Evolutionary conservation across 495 filamentous ascomycete species (phyloP), one percentile per base, ranked within the genome.

Genomic region (Pyrenula aspistea): DNA sequence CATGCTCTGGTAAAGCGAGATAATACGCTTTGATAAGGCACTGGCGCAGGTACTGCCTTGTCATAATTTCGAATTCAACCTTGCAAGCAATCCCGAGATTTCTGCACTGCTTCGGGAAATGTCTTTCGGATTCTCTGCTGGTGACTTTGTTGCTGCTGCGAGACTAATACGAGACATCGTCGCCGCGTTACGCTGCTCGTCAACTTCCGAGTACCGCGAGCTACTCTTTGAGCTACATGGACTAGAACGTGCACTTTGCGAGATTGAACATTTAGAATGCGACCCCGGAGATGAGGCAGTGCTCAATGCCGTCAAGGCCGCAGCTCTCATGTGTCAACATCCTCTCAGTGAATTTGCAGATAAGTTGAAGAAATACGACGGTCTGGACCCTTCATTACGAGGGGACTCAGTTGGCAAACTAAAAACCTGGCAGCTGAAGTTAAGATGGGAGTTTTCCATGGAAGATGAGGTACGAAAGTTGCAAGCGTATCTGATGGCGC

Each of bases 281-380:
- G 19, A 20, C n/a, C 15, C 20, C 12, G 49, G 23, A 25, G n/a
- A 10, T 4, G 20, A 54, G 50, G 22, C 12, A 22, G 21, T 22
- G 19, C 19, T 53, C 22, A 48, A 23, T 52, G 24, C 20, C 12
- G 51, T 57, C 24, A 57, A 53, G 55, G 49, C 24, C 21, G 55
- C 55, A 22, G 55, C 55, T 11, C 55, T 57, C 36, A 57, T 54
- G 49, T 57, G 55, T 52, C 12, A 21, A 25, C 50, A 57, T 54
- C 25, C 42, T 19, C 49, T 57, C n/a, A 48, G 51, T 20, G 49
- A 57, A 20, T 57, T 60, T 47, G 24, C 25, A 24, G 54, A 48
- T 24, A 55, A 56, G 53, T 49, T 56, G 15, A 42, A 42, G 31
- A 42, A 42, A 42, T 42, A 42, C 15, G 31, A 42, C 8, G 31